Base-by-base conservation (phyloP, 495 filamentous ascomycete genomes). In the Penicillium herquei region DNA sequence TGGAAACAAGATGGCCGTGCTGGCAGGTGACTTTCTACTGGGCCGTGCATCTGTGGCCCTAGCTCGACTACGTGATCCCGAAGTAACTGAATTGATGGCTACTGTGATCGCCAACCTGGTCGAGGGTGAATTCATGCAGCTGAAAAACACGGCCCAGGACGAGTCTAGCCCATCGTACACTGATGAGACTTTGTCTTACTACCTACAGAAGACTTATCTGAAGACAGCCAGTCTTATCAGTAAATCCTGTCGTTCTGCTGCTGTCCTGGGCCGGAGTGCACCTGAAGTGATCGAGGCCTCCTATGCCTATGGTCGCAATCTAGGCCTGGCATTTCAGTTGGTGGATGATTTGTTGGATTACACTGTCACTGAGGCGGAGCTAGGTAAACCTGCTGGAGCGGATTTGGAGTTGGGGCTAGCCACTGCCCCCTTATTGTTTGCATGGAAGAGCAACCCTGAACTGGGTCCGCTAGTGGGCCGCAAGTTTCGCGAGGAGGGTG, bases 271-370 rank as follows among this genome's bases (percentile, higher is more conserved):
- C 18, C 81, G 88, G 21, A 81, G 85, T 21, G 83, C 91, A 13
- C 81, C 83, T 1, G 83, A 87, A 60, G 89, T 92, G 13, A 89
- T 96, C 2, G 91, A 98, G 59, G 87, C 94, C 2, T 90, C 95
- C 0, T 98, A 98, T 65, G 59, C 78, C 13, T 98, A 96, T 67
- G 94, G 94, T 33, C 89, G 86, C 72, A 96, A 98, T 61, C 72
- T 98, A 48, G 94, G 94, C 0, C 68, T 98, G 50, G 94, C 94
- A 2, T 98, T 98, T 75, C 94, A 98, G 77, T 77, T 98, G n/a
- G 92, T 98, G 10, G 94, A 98, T 62, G 94, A 98, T 68, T 89
- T 98, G 88, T 79, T 98, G 62, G 94, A 98, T 74, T 98, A 97
- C 68, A 97, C 94, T 0, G 81, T 92, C 43, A 89, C 79, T 26